These are phyloP conservation scores for Epichloe sibirici DNA, from an alignment of 2,329 filamentous ascomycete species.

Conservation along the genomic window DNA sequence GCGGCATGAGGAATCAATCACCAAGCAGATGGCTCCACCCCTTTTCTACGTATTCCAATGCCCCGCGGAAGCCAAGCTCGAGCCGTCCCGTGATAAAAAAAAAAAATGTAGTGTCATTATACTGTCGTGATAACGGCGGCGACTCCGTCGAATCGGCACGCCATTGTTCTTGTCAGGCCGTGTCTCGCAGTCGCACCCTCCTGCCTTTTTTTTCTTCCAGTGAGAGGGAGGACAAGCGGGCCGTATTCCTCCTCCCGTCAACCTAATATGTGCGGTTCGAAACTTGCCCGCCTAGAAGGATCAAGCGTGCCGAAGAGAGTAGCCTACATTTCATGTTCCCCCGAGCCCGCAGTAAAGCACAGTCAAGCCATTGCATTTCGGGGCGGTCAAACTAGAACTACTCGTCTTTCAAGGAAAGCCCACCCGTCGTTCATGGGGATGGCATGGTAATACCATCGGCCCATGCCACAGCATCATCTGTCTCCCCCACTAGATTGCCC, in stretches of 20 bases:
- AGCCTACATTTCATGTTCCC: background rate
- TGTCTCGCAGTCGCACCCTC: background rate
- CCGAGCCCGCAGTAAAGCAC: background rate
- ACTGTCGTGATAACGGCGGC: too few relatives aligned
- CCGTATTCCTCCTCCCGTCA: too few relatives aligned
- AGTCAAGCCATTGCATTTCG: background rate
- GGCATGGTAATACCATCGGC: too few relatives aligned
- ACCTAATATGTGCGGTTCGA: background rate
- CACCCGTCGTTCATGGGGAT: too few relatives aligned
- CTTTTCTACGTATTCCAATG: background rate
- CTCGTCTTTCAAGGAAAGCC: too few relatives aligned
- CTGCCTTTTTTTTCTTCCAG: background rate
- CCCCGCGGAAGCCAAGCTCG: slow-evolving; percentile 2
- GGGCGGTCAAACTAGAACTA: background rate
- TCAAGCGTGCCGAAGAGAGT: background rate
- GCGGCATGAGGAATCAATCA: background rate
- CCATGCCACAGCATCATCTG: too few relatives aligned
- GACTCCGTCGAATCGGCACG: background rate
- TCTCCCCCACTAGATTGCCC: background rate
- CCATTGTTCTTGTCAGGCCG: too few relatives aligned
- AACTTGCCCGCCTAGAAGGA: background rate
- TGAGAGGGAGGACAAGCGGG: background rate
- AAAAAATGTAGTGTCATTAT: background rate
- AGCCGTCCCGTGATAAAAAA: background rate
- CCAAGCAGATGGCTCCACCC: background rate